Conservation (phyloP, 345 rosid species). For the Microcos paniculata region DNA sequence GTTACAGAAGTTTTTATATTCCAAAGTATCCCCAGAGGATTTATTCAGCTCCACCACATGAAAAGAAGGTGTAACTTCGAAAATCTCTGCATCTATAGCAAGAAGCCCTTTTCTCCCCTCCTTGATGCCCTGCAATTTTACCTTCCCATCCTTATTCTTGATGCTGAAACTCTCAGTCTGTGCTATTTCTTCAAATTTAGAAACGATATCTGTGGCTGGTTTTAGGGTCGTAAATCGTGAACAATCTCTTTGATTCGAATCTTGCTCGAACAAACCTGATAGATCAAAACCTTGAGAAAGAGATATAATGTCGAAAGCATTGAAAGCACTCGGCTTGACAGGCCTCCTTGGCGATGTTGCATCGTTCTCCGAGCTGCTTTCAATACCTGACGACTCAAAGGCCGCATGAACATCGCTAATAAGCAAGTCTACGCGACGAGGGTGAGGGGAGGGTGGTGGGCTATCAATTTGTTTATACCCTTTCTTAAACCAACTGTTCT, state of each 20-base stretch:
- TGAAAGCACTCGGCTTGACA: conserved; percentile 44
- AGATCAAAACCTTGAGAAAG: conserved; percentile 75
- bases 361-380: not conserved
- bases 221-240: conserved; percentile 56
- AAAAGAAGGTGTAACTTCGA: conserved; percentile 71
- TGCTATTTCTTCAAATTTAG: conserved; percentile 77
- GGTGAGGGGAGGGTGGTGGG: conserved; percentile 40
- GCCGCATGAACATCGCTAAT: conserved; percentile 45
- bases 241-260: conserved; percentile 29
- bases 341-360: conserved; percentile 5
- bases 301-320: conserved; percentile 82
- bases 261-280: conserved; percentile 71
- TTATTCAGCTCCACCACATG: conserved; percentile 78
- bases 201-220: conserved; percentile 58
- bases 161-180: conserved; percentile 46
- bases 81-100: conserved; percentile 69
- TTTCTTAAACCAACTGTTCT: conserved; percentile 66
- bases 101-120: conserved; percentile 88
- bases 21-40: conserved; percentile 71
- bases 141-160: conserved; percentile 50
- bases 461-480: conserved; percentile 52
- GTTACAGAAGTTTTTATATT: conserved; percentile 63
- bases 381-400: conserved; percentile 27
- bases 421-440: conserved; percentile 21
- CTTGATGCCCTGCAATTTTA: conserved; percentile 56